These are phyloP conservation scores for Schizosaccharomyces japonicus DNA, from an alignment of 805 yeast species.

Conservation along the genomic window DNA sequence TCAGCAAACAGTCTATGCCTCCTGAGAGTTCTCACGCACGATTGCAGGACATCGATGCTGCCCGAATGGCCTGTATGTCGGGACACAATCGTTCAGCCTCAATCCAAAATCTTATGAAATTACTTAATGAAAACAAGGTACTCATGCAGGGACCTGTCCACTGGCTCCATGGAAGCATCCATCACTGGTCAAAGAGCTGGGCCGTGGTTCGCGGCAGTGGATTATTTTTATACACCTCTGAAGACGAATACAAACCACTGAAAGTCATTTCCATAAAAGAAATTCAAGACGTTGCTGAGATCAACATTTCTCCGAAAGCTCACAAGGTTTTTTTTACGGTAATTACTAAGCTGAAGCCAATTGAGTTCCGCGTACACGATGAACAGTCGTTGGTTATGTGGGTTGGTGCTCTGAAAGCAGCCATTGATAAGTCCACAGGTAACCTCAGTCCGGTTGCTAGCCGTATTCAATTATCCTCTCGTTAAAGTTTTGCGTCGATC, in stretches of 20 bases:
- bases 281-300: conserved; percentile 26
- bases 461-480: too few relatives aligned
- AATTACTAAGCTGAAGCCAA: neutral
- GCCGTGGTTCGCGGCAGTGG: conserved; percentile 22
- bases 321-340: neutral
- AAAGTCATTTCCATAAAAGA: conserved; percentile 19
- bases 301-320: conserved; percentile 19
- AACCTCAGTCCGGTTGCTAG: neutral
- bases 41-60: conserved; percentile 11
- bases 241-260: conserved; percentile 13
- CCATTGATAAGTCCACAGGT: neutral
- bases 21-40: too few relatives aligned
- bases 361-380: neutral
- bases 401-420: neutral
- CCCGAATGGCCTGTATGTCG: neutral
- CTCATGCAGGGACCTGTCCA: conserved; percentile 23
- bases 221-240: conserved; percentile 21
- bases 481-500: too few relatives aligned
- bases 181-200: conserved; percentile 26
- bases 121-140: conserved; percentile 15
- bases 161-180: conserved; percentile 21
- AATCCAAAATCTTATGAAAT: conserved; percentile 6
- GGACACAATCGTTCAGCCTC: neutral
- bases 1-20: too few relatives aligned
- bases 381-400: neutral